A percentile compares a stretch with the other conserved stretches of the same genome.
phyloP scores from a whole-genome alignment of 352 stramenopile species.

The Phytopythium ostracodes region DNA sequence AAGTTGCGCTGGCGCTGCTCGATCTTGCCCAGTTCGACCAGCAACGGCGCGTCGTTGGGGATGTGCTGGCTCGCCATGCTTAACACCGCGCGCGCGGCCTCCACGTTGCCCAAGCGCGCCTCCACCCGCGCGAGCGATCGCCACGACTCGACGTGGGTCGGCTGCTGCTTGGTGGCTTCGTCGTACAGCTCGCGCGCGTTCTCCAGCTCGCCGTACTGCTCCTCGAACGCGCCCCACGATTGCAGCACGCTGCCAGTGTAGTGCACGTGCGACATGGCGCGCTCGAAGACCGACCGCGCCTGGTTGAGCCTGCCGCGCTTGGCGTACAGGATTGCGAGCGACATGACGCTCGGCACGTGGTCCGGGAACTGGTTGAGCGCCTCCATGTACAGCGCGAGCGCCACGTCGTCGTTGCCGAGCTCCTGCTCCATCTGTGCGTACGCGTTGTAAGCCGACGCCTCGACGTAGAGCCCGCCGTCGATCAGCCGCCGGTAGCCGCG shows the following conservation, averaged over 20 bases:
- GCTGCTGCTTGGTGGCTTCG: slow-evolving; percentile 64
- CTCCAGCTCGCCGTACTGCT: slow-evolving; percentile 58
- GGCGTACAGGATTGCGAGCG: slow-evolving; percentile 62
- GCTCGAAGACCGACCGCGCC: slow-evolving; percentile 65
- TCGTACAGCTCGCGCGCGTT: slow-evolving; percentile 73
- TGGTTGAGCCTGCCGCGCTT: slow-evolving; percentile 38
- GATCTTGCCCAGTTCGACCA: slow-evolving; percentile 79
- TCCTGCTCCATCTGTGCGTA: slow-evolving; percentile 85
- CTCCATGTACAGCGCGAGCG: slow-evolving; percentile 57
- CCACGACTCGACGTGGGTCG: slow-evolving; percentile 66
- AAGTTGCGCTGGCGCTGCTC: slow-evolving; percentile 70
- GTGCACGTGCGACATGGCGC: slow-evolving; percentile 47
- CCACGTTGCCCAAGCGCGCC: slow-evolving; percentile 47
- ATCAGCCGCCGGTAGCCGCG: slow-evolving; percentile 70
- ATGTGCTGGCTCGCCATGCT: slow-evolving; percentile 64
- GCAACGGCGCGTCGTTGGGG: slow-evolving; percentile 56
- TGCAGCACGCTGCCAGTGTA: slow-evolving; percentile 54
- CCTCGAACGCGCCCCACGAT: slow-evolving; percentile 75
- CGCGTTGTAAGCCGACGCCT: slow-evolving; percentile 75
- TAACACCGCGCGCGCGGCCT: slow-evolving; percentile 62
- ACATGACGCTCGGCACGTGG: slow-evolving; percentile 77
- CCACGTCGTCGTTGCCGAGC: slow-evolving; percentile 63
- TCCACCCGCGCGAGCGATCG: slow-evolving; percentile 64
- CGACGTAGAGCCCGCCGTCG: slow-evolving; percentile 64
- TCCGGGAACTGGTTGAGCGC: slow-evolving; percentile 57